phyloP scores from a whole-genome alignment of 495 filamentous ascomycete species.

The Parmelia sp. region DNA sequence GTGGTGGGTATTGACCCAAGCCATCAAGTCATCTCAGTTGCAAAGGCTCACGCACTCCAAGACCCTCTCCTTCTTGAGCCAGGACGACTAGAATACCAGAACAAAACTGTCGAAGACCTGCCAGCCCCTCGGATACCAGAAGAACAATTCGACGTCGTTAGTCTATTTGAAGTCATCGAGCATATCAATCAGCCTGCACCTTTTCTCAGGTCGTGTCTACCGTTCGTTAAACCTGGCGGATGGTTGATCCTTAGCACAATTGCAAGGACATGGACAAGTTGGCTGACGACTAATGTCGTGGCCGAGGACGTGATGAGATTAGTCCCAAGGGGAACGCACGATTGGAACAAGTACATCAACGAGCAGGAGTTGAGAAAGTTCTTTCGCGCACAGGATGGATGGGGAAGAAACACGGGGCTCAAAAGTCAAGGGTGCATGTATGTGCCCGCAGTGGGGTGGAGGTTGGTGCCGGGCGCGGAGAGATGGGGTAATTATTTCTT shows the following conservation, averaged over 20 bases:
- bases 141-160: conserved; percentile 65
- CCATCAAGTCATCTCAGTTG: conserved; percentile 68
- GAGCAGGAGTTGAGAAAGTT: conserved; percentile 67
- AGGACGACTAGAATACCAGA: conserved; percentile 61
- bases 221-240: conserved; percentile 79
- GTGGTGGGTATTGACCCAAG: conserved; percentile 86
- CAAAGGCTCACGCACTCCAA: conserved; percentile 61
- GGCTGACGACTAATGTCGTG: conserved; percentile 83
- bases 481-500: conserved; percentile 96
- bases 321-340: conserved; percentile 83
- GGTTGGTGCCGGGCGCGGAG: conserved; percentile 72
- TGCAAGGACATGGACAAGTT: conserved; percentile 76
- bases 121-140: conserved; percentile 35
- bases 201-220: conserved; percentile 62
- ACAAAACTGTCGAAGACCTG: conserved; percentile 64
- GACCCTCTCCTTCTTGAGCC: conserved; percentile 54
- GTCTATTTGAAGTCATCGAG: conserved; percentile 90
- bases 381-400: conserved; percentile 42
- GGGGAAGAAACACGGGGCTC: conserved; percentile 48
- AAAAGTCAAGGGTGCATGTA: conserved; percentile 79
- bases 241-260: conserved; percentile 92
- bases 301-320: conserved; percentile 84
- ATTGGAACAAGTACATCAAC: conserved; percentile 93
- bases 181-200: conserved; percentile 66
- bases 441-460: conserved; percentile 89